These are phyloP conservation scores for Purshia tridentata DNA, from an alignment of 306 rosid genomes.

Conservation along the genomic window DNA sequence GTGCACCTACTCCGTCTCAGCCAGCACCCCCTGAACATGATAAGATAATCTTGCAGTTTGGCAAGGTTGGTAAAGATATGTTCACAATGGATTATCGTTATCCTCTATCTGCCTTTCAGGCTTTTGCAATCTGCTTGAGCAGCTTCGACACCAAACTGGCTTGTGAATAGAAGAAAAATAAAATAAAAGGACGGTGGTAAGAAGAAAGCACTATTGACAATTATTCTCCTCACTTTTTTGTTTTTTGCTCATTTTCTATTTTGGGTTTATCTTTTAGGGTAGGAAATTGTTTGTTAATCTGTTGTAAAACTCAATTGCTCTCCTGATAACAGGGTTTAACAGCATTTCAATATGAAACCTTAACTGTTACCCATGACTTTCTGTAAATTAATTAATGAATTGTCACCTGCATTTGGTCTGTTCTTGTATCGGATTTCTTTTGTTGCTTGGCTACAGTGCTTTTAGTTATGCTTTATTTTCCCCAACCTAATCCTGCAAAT, in stretches of 20 bases:
- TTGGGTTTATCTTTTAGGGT: background rate
- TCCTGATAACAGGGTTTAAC: conserved; percentile 10
- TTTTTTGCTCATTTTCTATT: background rate
- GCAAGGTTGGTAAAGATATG: conserved; percentile 83
- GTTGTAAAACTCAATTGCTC: background rate
- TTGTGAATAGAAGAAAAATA: conserved; percentile 63
- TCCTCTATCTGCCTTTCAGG: conserved; percentile 87
- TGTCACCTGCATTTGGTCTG: background rate
- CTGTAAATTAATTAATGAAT: background rate
- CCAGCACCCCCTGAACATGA: conserved; percentile 69
- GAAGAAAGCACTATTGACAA: background rate
- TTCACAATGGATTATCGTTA: conserved; percentile 89
- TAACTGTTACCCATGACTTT: background rate
- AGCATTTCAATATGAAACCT: background rate
- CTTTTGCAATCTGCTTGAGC: conserved; percentile 81
- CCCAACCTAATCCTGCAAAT: background rate
- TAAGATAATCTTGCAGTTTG: conserved; percentile 79
- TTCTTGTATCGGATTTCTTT: background rate
- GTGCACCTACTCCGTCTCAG: conserved; percentile 60
- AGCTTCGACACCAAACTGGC: conserved; percentile 92
- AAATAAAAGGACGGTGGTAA: background rate
- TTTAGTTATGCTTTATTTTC: background rate
- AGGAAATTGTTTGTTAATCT: conserved; percentile 1
- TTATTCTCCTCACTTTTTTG: background rate
- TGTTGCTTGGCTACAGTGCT: background rate